These are phyloP conservation scores for Talaromyces wortmannii DNA, from an alignment of 495 filamentous ascomycete species.

Conservation along the genomic window DNA sequence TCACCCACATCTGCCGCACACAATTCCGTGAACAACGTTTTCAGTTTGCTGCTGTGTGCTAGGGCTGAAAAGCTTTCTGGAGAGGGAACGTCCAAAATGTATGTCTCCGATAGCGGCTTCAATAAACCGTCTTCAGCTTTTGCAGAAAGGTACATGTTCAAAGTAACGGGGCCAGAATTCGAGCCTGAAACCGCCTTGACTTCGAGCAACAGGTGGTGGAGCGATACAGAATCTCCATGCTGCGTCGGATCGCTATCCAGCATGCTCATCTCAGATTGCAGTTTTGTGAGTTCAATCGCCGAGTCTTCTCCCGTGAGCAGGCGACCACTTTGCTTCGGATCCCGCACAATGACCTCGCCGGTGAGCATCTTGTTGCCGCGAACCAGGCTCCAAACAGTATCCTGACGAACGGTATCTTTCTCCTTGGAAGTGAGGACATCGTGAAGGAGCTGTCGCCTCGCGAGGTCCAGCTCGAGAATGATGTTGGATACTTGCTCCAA, in stretches of 20 bases:
- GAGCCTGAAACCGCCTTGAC: slow-evolving; percentile 72
- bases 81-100: slow-evolving; percentile 69
- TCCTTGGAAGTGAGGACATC: slow-evolving; percentile 85
- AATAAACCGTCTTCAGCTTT: slow-evolving; percentile 54
- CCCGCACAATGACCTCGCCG: slow-evolving; percentile 88
- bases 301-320: slow-evolving; percentile 90
- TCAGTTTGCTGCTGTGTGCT: slow-evolving; percentile 57
- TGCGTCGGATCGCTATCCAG: slow-evolving; percentile 68
- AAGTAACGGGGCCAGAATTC: slow-evolving; percentile 60
- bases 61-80: slow-evolving; percentile 56
- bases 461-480: slow-evolving; percentile 71
- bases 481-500: slow-evolving; percentile 77
- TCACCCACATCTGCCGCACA: slow-evolving; percentile 79
- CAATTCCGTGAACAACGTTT: slow-evolving; percentile 82
- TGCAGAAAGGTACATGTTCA: slow-evolving; percentile 74
- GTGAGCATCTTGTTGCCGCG: slow-evolving; percentile 87
- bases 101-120: slow-evolving; percentile 73
- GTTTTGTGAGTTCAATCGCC: slow-evolving; percentile 78
- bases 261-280: slow-evolving; percentile 94
- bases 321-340: slow-evolving; percentile 73
- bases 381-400: slow-evolving; percentile 92
- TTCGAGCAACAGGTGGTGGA: slow-evolving; percentile 83
- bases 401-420: slow-evolving; percentile 65
- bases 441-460: slow-evolving; percentile 83
- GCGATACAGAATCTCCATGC: slow-evolving; percentile 58